Evolutionary conservation across 495 filamentous ascomycete genomes (phyloP), one percentile per base, ranked within the genome.

Genomic region (Penicillium coffeae): DNA sequence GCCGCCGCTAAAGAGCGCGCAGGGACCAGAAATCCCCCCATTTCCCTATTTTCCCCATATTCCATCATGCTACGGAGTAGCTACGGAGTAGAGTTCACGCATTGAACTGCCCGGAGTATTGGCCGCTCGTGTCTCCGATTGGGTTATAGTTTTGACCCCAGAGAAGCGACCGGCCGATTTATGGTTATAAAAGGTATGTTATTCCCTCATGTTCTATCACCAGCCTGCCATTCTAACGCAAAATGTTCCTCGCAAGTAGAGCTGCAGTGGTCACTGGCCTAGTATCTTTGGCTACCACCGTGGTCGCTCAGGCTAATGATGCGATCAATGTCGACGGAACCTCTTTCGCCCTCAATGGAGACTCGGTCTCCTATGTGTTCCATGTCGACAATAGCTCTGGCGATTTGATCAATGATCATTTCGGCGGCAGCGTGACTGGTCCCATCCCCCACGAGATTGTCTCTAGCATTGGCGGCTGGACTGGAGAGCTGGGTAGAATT

Each of bases 401-500:
- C 15, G 77, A 80, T 44, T 60, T 80, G 38, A 49, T 73, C 10
- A 70, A 73, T 7, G 77, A 78, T 43, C 76, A 80, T 45, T 80
- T 76, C 54, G 77, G 76, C 14, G 64, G 58, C 41, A 56, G 50
- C 14, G 49, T 66, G 19, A 52, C 54, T 2, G 64, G 60, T 8
- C 62, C 59, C 0, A 74, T 75, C n/a, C 69, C 72, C 0, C 57
- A 56, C 1, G 74, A 76, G 42, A 56, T 64, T 15, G 57, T 65
- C 8, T 52, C 63, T 0, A 59, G 60, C 3, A 65, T 68, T 14
- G 64, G 69, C 21, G 77, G 77, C 32, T 80, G 77, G 76, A 64
- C 62, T 15, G 65, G 66, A 6, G 58, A 56, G 13, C 58, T 66
- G n/a, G 72, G 70, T 8, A 72, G 75, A 39, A 56, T 67, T 5